Base-by-base conservation (phyloP, 768 basidiomycete species). In the Obba rivulosa region DNA sequence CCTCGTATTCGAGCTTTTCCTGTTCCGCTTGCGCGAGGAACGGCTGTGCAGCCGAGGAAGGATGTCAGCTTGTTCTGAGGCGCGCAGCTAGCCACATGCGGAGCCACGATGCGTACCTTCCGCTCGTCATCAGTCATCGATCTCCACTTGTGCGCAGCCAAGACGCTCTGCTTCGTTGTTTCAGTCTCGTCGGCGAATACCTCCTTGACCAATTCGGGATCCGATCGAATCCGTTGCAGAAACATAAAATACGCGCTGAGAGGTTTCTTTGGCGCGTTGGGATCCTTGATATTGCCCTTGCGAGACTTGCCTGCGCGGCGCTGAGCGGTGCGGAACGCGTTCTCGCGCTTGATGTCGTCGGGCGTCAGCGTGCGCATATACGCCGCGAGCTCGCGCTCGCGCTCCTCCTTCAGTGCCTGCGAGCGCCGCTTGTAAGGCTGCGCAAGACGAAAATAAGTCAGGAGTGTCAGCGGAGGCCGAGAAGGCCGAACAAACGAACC, bases 221-320 rank as follows among this genome's bases (percentile, higher is more conserved):
- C 82, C 45, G 87, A 84, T 51, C 93, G 77, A 57, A 96, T 96
- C 39, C 85, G 81, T 64, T 93, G 92, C 55, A 95, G 66, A 73
- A 93, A 96, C 83, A 94, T 88, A 56, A 96, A 95, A 61, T 95
- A 96, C 0, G 93, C 92, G 62, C 83, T 86, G 38, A 95, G 79
- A 5, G 93, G 93, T 62, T 95, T 95, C 81, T 92, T 94, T 3
- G 93, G 93, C 8, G 92, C 93, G 62, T 96, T 95, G 28, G 92
- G 92, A 64, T 96, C 92, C 71, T 94, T 95, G 69, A 96, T 87
- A 64, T 96, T 96, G 56, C 86, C 86, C 77, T 87, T 90, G 54
- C 91, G 78, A 34, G 88, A 92, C 67, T 92, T 92, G 53, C 93
- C 93, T 14, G 89, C 87, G 68, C 91, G 92, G 51, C 93, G 83